Evolutionary conservation across 129 eudicot species (phyloP), one percentile per base, ranked within the genome.

Genomic region (Kitagawia praeruptora): DNA sequence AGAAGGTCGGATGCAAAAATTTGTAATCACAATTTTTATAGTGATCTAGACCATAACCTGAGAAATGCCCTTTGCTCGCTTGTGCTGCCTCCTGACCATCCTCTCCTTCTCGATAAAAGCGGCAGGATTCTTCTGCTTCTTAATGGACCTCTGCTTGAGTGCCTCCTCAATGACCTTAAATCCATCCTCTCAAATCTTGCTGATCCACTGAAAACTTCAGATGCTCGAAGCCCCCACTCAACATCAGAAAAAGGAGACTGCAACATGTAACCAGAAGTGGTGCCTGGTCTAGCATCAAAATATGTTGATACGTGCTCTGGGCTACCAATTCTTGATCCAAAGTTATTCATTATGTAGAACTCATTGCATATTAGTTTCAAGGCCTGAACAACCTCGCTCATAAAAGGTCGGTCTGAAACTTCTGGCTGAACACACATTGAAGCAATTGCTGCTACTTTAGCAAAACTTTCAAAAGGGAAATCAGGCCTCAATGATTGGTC

Each of bases 361-460:
- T 93, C 98, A 28, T 81, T 88, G 66, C 92, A 94, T 6, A 94
- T 87, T 61, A 94, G 78, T 70, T 88, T 94, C 79, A 94, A 81
- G 3, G 98, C 98, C 80, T 94, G 98, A 48, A 94, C 98, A 48
- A 94, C 98, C 82, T 94, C 98, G 25, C 98, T 96, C 98, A 94
- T 94, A 78, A 92, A 94, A 25, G 98, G 98, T 12, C 98, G 84
- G 83, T 94, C 92, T 15, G 97, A 92, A 21, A 94, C 98, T 88
- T 94, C 97, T 6, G 98, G 98, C 70, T 94, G 92, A 73, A 94
- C 98, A 51, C 98, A 94, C 98, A 94, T 94, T 10, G 98, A 94
- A 2, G 98, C 98, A 27, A 94, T 92, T n/a, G 97, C 98, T 11
- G 98, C 96, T 61, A 94, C 97, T 85, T 94, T 90, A 12, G 96